phyloP scores from a whole-genome alignment of 192 early-diverging fungal genomes.

The Coemansia sp. region DNA sequence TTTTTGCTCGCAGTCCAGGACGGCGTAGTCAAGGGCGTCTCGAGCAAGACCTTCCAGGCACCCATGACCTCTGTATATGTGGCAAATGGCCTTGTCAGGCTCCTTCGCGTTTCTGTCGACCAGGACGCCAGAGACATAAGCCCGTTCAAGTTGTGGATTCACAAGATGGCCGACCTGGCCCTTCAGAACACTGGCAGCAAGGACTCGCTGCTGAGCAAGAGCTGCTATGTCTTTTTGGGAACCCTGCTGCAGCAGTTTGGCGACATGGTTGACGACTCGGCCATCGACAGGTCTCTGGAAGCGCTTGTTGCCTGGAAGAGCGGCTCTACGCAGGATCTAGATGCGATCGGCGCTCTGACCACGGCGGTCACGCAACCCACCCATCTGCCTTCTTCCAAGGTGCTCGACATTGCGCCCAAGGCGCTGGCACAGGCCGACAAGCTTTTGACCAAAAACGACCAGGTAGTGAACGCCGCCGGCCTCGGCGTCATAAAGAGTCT shows the following conservation, averaged over 20 bases:
- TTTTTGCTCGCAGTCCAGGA: conserved; percentile 21
- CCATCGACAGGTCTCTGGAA: conserved; percentile 7
- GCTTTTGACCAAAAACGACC: conserved; percentile 17
- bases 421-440: conserved; percentile 10
- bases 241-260: conserved; percentile 23
- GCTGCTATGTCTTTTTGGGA: conserved; percentile 19
- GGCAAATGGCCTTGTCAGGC: conserved; percentile 11
- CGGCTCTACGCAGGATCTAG: conserved; percentile 1
- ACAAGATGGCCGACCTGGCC: conserved; percentile 15
- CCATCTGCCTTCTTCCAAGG: conserved; percentile 12
- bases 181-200: conserved; percentile 6
- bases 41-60: conserved; percentile 32
- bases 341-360: conserved; percentile 18
- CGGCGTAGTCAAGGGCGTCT: conserved; percentile 14
- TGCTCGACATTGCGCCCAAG: conserved; percentile 12
- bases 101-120: conserved; percentile 22
- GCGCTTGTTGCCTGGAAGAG: conserved; percentile 17
- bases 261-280: conserved; percentile 12
- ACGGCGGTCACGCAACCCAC: conserved; percentile 19
- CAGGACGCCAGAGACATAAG: conserved; percentile 6
- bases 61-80: conserved; percentile 22
- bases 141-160: conserved; percentile 20
- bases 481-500: conserved; percentile 25
- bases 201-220: conserved; percentile 18
- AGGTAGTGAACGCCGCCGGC: conserved; percentile 6